phyloP scores from a whole-genome alignment of 768 basidiomycete species.

The Artomyces pyxidatus region DNA sequence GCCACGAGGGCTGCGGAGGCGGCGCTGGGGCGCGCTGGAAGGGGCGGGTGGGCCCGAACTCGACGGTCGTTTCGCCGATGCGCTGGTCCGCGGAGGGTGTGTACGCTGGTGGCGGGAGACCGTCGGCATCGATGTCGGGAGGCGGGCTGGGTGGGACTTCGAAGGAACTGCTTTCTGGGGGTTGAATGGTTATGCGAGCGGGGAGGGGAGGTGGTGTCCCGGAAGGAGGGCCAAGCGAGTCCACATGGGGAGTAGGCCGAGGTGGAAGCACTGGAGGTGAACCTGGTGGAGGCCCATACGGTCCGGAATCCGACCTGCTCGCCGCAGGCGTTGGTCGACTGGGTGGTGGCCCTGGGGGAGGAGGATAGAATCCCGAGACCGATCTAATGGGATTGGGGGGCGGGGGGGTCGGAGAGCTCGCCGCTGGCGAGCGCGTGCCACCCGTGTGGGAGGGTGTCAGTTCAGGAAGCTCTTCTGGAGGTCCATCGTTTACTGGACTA shows the following conservation, averaged over 20 bases:
- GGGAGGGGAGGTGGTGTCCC: not conserved
- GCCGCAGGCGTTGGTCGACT: not conserved
- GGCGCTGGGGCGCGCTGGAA: conserved; percentile 36
- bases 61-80: conserved; percentile 55
- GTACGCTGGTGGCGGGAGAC: conserved; percentile 58
- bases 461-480: not conserved
- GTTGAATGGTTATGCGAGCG: not conserved
- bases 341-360: not conserved
- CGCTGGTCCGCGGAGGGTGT: conserved; percentile 43
- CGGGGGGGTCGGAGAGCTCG: not conserved
- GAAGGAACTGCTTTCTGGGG: not conserved
- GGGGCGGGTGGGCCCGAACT: conserved; percentile 54
- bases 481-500: not conserved
- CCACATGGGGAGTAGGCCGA: not conserved
- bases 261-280: not conserved
- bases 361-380: too few relatives aligned
- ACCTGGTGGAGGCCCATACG: not conserved
- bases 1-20: conserved; percentile 9
- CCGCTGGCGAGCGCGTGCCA: not conserved
- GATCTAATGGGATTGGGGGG: conserved; percentile 7
- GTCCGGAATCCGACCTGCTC: not conserved
- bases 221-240: not conserved
- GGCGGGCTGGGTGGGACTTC: not conserved
- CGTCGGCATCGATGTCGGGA: conserved; percentile 32
- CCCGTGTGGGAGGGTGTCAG: not conserved